A percentile compares a stretch with the other conserved stretches of the same genome.
These are phyloP conservation scores for Diacronema lutheri DNA, from an alignment of 78 protist genomes.

Conservation along the genomic window DNA sequence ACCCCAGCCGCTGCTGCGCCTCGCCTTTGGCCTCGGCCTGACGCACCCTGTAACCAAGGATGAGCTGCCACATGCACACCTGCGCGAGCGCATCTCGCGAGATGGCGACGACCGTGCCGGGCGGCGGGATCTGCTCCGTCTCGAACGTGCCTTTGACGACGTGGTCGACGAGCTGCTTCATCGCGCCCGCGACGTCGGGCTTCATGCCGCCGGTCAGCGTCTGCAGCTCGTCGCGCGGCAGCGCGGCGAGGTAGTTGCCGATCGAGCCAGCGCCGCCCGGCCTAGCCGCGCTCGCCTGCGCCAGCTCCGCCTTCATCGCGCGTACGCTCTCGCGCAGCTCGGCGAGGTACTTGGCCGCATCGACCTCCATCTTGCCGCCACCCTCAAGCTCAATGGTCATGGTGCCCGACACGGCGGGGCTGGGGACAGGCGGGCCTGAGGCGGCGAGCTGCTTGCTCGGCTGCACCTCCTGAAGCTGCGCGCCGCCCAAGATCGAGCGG, in stretches of 20 bases:
- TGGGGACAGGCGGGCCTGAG: background rate
- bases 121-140: no score
- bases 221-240: background rate
- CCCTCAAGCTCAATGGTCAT: background rate
- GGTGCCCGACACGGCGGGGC: background rate
- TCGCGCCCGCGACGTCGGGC: background rate
- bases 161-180: background rate
- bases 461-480: background rate
- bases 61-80: constrained; percentile 11
- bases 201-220: background rate
- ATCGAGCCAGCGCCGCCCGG: no score
- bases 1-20: background rate
- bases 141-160: background rate
- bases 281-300: no score
- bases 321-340: background rate
- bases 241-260: background rate
- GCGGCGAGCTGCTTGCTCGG: background rate
- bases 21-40: constrained; percentile 10
- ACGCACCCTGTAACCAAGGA: background rate
- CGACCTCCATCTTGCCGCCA: background rate
- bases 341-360: background rate
- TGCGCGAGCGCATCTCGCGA: background rate
- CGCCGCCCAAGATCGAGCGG: background rate
- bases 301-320: no score
- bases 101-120: background rate